Percentiles rank a stretch among this genome's conserved stretches.
Evolutionary conservation across 2,329 filamentous ascomycete genomes (phyloP).

Genomic region (Scedosporium aurantiacum): DNA sequence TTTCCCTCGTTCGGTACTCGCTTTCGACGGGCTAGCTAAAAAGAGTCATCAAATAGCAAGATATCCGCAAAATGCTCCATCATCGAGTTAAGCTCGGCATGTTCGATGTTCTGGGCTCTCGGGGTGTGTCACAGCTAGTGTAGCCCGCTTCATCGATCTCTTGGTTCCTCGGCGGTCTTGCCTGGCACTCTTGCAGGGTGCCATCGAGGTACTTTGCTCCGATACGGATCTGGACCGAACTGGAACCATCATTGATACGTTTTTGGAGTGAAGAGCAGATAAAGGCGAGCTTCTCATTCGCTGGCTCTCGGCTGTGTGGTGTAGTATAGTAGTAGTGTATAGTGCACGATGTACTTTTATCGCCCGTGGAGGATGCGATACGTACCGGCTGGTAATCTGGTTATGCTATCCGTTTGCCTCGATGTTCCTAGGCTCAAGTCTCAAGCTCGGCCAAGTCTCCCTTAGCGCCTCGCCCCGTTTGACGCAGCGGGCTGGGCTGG

Average conservation of each 20-base stretch:
- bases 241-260: background rate
- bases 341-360: too few relatives aligned
- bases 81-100: background rate
- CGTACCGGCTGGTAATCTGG: background rate
- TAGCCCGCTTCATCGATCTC: background rate
- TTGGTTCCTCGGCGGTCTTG: background rate
- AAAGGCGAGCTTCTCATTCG: constrained; percentile 1
- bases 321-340: background rate
- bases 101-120: background rate
- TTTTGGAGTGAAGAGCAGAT: background rate
- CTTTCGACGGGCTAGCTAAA: background rate
- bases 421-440: background rate
- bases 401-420: background rate
- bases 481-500: background rate
- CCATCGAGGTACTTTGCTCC: constrained; percentile 1
- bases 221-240: background rate
- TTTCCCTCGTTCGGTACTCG: background rate
- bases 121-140: background rate
- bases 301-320: background rate
- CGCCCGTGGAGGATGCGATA: background rate
- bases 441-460: background rate
- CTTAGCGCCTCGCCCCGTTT: background rate
- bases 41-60: background rate
- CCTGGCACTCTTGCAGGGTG: background rate
- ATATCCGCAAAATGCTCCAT: background rate